phyloP scores from a whole-genome alignment of 306 rosid species.

The Vicia villosa region DNA sequence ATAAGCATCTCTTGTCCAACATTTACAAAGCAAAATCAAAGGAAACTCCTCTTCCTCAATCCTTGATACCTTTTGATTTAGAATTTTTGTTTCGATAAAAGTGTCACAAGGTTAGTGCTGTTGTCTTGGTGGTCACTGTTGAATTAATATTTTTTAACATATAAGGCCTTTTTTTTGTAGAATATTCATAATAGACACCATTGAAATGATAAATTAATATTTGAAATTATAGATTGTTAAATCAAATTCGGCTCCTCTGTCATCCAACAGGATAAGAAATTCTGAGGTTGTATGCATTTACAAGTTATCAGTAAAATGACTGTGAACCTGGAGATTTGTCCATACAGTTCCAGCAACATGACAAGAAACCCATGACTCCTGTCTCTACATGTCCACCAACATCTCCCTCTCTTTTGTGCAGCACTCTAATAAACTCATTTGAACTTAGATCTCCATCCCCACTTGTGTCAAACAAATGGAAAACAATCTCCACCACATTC shows the following conservation, averaged over 20 bases:
- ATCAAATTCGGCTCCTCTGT: background rate
- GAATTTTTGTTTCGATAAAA: background rate
- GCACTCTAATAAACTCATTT: constrained; percentile 65
- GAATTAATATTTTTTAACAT: background rate
- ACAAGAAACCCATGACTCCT: constrained; percentile 56
- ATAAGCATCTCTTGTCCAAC: constrained; percentile 24
- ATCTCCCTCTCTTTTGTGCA: constrained; percentile 63
- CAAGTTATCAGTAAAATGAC: constrained; percentile 31
- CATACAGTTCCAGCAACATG: constrained; percentile 41
- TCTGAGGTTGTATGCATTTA: background rate
- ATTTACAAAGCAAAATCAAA: constrained; percentile 14
- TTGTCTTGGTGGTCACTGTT: background rate
- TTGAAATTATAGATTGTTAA: background rate
- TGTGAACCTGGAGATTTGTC: constrained; percentile 15
- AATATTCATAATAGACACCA: background rate
- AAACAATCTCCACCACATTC: constrained; percentile 65
- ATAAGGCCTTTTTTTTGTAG: background rate
- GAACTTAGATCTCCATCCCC: constrained; percentile 64
- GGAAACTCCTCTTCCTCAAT: background rate
- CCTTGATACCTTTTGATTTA: background rate
- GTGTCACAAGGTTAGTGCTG: background rate
- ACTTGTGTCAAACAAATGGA: constrained; percentile 74
- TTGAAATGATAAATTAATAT: background rate
- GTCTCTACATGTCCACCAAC: constrained; percentile 58
- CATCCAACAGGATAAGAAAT: background rate